Base-by-base conservation (phyloP, 805 yeast genomes). In the Komagataella kurtzmanii region DNA sequence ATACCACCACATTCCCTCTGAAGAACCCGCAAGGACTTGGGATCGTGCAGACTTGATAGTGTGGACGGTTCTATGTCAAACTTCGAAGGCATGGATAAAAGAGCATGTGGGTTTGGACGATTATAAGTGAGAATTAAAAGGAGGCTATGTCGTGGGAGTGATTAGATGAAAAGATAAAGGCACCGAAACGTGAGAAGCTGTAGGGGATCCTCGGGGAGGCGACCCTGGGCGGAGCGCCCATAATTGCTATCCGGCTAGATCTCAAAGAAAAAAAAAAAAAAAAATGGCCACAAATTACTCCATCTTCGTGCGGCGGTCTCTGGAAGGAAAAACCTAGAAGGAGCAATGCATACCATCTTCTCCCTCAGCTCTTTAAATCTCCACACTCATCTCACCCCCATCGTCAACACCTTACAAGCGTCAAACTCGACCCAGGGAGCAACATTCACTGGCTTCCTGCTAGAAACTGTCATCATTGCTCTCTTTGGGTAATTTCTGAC, bases 21-120 rank as follows among this genome's bases (percentile, higher is more conserved):
- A 17, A 79, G 62, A n/a, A 66, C 58, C 14, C 55, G 56, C 7
- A 82, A 58, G 0, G 83, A 77, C 61, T 82, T 82, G 7, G 87
- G 86, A 59, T 82, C 87, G 57, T 81, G 85, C 21, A 82, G 65
- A 6, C 61, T 70, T 14, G 73, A 62, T 47, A 82, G 67, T 17
- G 40, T 30, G 40, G 40, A 30, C 12, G 40, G 40, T 8, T 30
- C 40, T 30, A 30, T 30, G 40, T 30, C 40, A 30, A 30, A 30
- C 40, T 30, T 30, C 14, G 40, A 30, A 30, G 40, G 40, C 40
- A 30, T 30, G 40, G 40, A 30, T 30, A 30, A 30, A 30, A 30
- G 40, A 30, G 40, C 40, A 30, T 30, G 40, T 30, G 40, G 40
- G 14, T 8, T 30, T 14, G 14, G 40, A 10, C 40, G 40, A 10